These are phyloP conservation scores for Naganishia sp. DNA, from an alignment of 1,284 basidiomycete species.

Conservation along the genomic window DNA sequence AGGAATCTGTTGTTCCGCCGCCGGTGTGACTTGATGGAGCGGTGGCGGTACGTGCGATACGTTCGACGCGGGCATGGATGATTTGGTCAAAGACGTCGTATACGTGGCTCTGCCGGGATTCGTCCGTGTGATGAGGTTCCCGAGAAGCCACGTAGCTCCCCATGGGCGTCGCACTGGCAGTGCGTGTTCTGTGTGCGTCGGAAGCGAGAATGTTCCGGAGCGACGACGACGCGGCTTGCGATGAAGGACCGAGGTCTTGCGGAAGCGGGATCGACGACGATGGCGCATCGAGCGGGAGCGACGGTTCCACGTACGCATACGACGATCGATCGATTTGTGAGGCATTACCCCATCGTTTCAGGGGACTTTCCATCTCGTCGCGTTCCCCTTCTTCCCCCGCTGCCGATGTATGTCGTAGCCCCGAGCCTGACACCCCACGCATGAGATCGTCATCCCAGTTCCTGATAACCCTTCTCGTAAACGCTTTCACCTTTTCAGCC, in stretches of 20 bases:
- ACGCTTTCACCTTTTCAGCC: constrained; percentile 55
- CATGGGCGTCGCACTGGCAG: no score
- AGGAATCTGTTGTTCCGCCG: constrained; percentile 15
- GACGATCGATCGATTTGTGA: background rate
- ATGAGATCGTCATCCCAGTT: constrained; percentile 1
- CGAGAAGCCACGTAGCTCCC: no score
- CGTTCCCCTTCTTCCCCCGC: constrained; percentile 4
- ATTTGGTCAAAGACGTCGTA: constrained; percentile 23
- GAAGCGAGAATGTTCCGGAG: constrained; percentile 22
- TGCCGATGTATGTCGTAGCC: constrained; percentile 7
- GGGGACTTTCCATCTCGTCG: constrained; percentile 21
- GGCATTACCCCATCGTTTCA: constrained; percentile 24
- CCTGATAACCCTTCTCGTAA: constrained; percentile 23
- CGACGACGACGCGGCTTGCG: constrained; percentile 16
- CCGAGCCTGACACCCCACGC: background rate
- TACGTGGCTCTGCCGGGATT: constrained; percentile 7
- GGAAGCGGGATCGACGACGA: constrained; percentile 2
- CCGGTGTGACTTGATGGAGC: constrained; percentile 4
- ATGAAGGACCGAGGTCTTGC: background rate
- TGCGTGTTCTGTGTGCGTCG: constrained; percentile 14
- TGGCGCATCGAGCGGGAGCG: constrained; percentile 9
- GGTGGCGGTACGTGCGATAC: constrained; percentile 11
- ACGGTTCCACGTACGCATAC: constrained; percentile 15
- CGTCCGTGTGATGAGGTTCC: background rate
- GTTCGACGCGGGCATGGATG: constrained; percentile 12